A percentile compares a stretch with the other conserved stretches of the same genome.
Conservation (phyloP, 768 basidiomycete genomes). For the Mrakia frigida region DNA sequence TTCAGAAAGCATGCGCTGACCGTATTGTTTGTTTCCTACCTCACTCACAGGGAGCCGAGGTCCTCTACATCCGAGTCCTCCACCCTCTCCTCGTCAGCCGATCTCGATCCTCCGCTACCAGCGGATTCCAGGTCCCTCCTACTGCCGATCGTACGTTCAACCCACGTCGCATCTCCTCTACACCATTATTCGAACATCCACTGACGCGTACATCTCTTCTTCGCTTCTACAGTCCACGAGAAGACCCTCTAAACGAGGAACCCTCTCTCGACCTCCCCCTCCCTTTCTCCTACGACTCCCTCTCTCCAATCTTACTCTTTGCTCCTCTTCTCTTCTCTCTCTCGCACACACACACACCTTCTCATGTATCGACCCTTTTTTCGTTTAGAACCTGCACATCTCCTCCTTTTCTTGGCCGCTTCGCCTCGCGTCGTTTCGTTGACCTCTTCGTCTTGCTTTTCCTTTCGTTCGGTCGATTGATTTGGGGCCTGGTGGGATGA, state of each 20-base stretch:
- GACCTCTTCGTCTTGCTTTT: too few species aligned
- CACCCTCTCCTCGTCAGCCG: conserved; percentile 73
- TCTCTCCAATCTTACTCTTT: too few species aligned
- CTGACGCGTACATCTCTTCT: neutral
- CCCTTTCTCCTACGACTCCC: too few species aligned
- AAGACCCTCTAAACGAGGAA: conserved; percentile 8
- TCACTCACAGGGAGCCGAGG: conserved; percentile 71
- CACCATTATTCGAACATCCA: neutral
- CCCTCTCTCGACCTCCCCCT: neutral
- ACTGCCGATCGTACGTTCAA: conserved; percentile 16
- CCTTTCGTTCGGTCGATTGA: neutral
- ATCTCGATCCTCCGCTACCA: conserved; percentile 36
- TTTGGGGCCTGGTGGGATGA: too few species aligned
- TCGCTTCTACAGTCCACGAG: neutral
- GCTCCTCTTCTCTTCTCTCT: too few species aligned
- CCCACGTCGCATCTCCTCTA: neutral
- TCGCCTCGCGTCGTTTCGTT: too few species aligned
- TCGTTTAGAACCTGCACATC: too few species aligned
- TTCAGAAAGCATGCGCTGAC: neutral
- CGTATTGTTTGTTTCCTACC: conserved; percentile 36
- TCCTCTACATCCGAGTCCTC: conserved; percentile 66
- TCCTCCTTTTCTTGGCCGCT: too few species aligned
- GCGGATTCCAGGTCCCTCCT: conserved; percentile 12
- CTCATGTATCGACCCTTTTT: too few species aligned
- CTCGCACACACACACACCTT: too few species aligned